Evolutionary conservation across 1,284 basidiomycete species (phyloP).

Genomic region (Malassezia globosa): DNA sequence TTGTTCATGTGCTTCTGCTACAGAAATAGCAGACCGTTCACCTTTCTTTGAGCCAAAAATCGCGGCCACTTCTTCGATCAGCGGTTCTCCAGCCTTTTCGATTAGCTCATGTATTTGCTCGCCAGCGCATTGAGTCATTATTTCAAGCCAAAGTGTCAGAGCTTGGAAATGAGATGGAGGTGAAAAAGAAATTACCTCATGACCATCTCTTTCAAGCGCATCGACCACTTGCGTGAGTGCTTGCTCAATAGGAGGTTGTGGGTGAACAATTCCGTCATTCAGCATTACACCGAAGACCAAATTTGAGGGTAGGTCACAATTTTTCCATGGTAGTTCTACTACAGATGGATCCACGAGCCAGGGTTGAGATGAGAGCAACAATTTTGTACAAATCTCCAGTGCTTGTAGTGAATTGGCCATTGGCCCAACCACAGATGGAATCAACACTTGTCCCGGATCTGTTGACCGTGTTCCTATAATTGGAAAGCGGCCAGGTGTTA

Average conservation of each 20-base stretch:
- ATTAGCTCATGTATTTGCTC: not conserved
- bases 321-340: not conserved
- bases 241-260: not conserved
- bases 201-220: not conserved
- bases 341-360: not conserved
- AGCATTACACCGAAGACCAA: slow-evolving; percentile 1
- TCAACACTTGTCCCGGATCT: not conserved
- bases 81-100: slow-evolving; percentile 1
- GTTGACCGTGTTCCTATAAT: not conserved
- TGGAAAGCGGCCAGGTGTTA: not conserved
- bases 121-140: slow-evolving; percentile 1
- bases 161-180: not conserved
- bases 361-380: not conserved
- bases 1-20: not conserved
- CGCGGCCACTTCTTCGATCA: not conserved
- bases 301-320: not conserved
- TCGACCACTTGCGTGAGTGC: not conserved
- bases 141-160: not conserved
- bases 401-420: not conserved
- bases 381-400: not conserved
- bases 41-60: not conserved
- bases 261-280: not conserved
- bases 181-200: not conserved
- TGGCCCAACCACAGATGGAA: slow-evolving; percentile 3
- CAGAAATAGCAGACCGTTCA: not conserved